These are phyloP conservation scores for Ogataea populi-albae DNA, from an alignment of 805 yeast species.

Conservation along the genomic window DNA sequence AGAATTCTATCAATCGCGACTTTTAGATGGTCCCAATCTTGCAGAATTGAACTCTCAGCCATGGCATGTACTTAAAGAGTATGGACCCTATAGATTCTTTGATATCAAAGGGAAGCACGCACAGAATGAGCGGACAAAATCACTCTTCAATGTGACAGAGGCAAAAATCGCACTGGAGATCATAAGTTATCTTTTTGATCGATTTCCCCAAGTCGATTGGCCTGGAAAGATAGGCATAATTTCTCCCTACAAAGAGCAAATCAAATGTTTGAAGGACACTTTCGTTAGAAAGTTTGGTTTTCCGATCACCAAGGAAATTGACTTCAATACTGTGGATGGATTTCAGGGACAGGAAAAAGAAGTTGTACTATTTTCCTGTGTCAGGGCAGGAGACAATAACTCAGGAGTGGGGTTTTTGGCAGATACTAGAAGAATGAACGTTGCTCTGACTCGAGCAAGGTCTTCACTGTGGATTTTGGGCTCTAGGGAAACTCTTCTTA, in stretches of 20 bases:
- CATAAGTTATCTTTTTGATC: slow-evolving; percentile 48
- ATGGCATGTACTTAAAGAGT: slow-evolving; percentile 65
- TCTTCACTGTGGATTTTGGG: slow-evolving; percentile 93
- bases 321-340: slow-evolving; percentile 95
- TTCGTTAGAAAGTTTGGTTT: slow-evolving; percentile 64
- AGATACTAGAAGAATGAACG: slow-evolving; percentile 94
- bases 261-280: slow-evolving; percentile 50
- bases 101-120: slow-evolving; percentile 66
- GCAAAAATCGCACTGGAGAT: slow-evolving; percentile 71
- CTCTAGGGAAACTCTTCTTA: slow-evolving; percentile 57
- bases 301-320: slow-evolving; percentile 60
- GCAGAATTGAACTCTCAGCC: slow-evolving; percentile 52
- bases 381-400: slow-evolving; percentile 70
- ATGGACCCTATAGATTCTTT: slow-evolving; percentile 78
- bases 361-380: slow-evolving; percentile 91
- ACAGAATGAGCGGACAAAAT: slow-evolving; percentile 60
- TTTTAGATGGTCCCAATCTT: slow-evolving; percentile 81
- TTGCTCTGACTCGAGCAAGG: slow-evolving; percentile 91
- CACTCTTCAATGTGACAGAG: slow-evolving; percentile 69
- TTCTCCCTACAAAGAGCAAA: slow-evolving; percentile 93
- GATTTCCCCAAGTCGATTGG: slow-evolving; percentile 52
- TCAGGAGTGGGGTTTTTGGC: slow-evolving; percentile 81
- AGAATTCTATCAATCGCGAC: slow-evolving; percentile 71
- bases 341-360: slow-evolving; percentile 98
- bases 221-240: slow-evolving; percentile 81